Conservation (phyloP, 139 green algal species). For the Chlamydomonas sp. region DNA sequence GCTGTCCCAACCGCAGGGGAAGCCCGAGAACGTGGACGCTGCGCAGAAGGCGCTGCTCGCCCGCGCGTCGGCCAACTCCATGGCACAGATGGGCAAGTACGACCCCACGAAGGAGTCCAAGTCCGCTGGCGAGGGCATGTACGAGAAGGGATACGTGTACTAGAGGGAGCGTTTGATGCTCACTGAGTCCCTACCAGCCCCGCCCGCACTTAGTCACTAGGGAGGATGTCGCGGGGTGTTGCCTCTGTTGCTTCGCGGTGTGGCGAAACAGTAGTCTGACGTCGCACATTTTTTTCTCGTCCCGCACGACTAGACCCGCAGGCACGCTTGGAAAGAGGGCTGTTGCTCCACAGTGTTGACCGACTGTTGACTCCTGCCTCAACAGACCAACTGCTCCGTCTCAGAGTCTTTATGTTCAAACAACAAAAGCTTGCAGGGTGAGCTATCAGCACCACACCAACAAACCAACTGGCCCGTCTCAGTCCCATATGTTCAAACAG, state of each 20-base stretch:
- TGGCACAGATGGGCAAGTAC: slow-evolving; percentile 96
- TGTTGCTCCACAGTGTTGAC: too few relatives aligned
- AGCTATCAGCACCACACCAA: too few relatives aligned
- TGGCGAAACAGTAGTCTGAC: background rate
- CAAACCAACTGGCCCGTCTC: too few relatives aligned
- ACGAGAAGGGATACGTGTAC: slow-evolving; percentile 94
- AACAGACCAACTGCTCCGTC: too few relatives aligned
- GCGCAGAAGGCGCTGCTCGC: slow-evolving; percentile 88
- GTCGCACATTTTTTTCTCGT: background rate
- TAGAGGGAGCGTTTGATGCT: too few relatives aligned
- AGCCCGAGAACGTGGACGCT: slow-evolving; percentile 76
- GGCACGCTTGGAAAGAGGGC: background rate
- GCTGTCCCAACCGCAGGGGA: slow-evolving; percentile 74
- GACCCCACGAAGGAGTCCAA: slow-evolving; percentile 58
- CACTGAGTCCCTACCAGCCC: slow-evolving; percentile 32
- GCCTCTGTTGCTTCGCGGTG: background rate
- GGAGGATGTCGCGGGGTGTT: background rate
- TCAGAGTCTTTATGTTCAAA: too few relatives aligned
- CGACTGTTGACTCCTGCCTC: too few relatives aligned
- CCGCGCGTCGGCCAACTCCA: slow-evolving; percentile 90
- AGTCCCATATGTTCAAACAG: too few relatives aligned
- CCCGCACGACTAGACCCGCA: background rate
- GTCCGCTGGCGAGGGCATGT: slow-evolving; percentile 76
- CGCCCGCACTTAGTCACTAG: background rate
- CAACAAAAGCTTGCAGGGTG: too few relatives aligned